A percentile compares a stretch with the other conserved stretches of the same genome.
Evolutionary conservation across 1,284 basidiomycete species (phyloP).

Genomic region (Microbotryum lychnidis-dioicae): DNA sequence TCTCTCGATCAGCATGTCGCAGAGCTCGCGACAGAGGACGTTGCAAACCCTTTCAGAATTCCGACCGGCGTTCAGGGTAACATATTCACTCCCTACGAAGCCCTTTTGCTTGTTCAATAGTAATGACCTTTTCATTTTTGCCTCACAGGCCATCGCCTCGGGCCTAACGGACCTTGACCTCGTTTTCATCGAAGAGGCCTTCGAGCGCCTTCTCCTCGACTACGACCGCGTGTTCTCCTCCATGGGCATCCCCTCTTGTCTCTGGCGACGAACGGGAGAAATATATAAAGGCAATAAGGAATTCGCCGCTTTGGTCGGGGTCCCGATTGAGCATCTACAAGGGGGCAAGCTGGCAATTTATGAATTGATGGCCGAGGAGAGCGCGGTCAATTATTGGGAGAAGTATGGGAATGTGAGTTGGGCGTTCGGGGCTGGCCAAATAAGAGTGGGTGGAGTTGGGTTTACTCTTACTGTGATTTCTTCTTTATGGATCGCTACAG

Average conservation of each 20-base stretch:
- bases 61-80: conserved; percentile 81
- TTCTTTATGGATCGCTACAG: too few relatives aligned
- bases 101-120: conserved; percentile 24
- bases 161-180: conserved; percentile 87
- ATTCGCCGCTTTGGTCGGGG: conserved; percentile 63
- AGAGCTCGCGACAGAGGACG: conserved; percentile 81
- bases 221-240: conserved; percentile 67
- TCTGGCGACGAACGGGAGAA: conserved; percentile 94
- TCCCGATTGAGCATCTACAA: conserved; percentile 41
- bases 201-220: conserved; percentile 87
- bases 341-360: conserved; percentile 90
- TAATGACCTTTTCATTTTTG: conserved; percentile 15
- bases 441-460: neutral
- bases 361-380: conserved; percentile 93
- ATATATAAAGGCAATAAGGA: conserved; percentile 97
- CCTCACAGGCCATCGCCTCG: conserved; percentile 67
- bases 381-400: conserved; percentile 96
- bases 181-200: conserved; percentile 96
- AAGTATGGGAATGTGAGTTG: conserved; percentile 68
- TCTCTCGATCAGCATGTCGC: conserved; percentile 56
- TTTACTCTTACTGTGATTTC: too few relatives aligned
- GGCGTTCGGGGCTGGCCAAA: neutral
- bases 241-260: conserved; percentile 91
- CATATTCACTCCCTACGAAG: conserved; percentile 5
- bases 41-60: conserved; percentile 80